These are phyloP conservation scores for Vigna radiata DNA, from an alignment of 306 rosid genomes.

Conservation along the genomic window DNA sequence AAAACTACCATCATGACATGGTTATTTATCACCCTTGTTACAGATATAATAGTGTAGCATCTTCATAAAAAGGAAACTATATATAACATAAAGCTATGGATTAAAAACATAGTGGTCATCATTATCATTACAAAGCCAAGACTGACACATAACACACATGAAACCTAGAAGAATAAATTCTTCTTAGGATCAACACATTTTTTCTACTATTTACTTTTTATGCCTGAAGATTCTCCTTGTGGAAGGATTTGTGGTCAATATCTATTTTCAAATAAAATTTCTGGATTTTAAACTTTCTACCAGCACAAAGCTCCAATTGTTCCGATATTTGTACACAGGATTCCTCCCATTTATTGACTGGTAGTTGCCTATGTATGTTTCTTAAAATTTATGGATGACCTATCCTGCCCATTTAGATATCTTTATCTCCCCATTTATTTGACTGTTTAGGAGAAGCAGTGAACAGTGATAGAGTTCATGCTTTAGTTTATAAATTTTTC, in stretches of 20 bases:
- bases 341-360: neutral
- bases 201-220: neutral
- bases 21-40: neutral
- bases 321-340: neutral
- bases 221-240: too few relatives aligned
- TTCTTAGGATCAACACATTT: neutral
- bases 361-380: neutral
- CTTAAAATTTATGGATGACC: neutral
- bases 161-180: slow-evolving; percentile 4
- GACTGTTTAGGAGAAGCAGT: neutral
- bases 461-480: neutral
- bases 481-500: slow-evolving; percentile 11
- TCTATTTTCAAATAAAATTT: neutral
- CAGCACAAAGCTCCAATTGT: neutral
- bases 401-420: neutral
- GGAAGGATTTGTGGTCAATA: neutral
- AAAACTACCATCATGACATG: slow-evolving; percentile 17
- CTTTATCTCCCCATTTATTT: neutral
- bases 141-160: neutral
- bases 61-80: neutral
- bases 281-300: neutral
- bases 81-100: neutral
- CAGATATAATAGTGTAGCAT: neutral
- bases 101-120: slow-evolving; percentile 10
- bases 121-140: neutral